These are phyloP conservation scores for Rhynchospora breviuscula DNA, from an alignment of 176 grass and related monocot species.

Conservation along the genomic window DNA sequence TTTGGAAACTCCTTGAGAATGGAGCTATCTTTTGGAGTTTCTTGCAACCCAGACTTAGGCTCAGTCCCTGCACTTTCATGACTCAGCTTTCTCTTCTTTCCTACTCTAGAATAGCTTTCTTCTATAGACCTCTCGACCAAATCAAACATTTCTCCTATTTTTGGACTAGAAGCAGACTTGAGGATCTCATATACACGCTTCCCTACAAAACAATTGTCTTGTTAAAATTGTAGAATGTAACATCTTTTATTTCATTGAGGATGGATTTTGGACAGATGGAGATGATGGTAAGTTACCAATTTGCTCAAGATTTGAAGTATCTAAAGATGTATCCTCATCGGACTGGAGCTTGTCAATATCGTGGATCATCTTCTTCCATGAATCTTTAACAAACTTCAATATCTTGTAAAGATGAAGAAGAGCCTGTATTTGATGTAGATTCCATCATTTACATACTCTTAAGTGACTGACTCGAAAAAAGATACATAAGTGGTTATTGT, in stretches of 20 bases:
- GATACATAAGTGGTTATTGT: background rate
- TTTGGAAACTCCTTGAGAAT: conserved; percentile 16
- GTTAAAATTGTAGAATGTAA: background rate
- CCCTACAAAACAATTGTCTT: conserved; percentile 21
- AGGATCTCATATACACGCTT: conserved; percentile 24
- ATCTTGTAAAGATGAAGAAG: conserved; percentile 26
- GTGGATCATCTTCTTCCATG: background rate
- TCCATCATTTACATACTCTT: conserved; percentile 8
- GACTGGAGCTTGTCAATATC: background rate
- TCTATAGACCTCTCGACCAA: conserved; percentile 16
- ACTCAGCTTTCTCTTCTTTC: conserved; percentile 5
- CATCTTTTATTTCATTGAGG: background rate
- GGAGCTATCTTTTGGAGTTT: background rate
- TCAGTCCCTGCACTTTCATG: background rate
- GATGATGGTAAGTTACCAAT: conserved; percentile 24
- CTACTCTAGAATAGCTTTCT: background rate
- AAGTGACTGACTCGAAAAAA: background rate
- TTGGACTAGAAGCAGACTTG: conserved; percentile 27
- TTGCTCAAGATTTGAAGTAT: conserved; percentile 25
- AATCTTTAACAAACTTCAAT: conserved; percentile 31
- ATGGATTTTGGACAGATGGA: background rate
- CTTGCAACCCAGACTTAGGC: background rate
- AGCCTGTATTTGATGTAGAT: conserved; percentile 18
- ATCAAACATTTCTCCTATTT: conserved; percentile 30
- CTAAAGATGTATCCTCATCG: conserved; percentile 24